Evolutionary conservation across 352 stramenopile genomes (phyloP), one percentile per base, ranked within the genome.

Genomic region (Phytophthora constricta): DNA sequence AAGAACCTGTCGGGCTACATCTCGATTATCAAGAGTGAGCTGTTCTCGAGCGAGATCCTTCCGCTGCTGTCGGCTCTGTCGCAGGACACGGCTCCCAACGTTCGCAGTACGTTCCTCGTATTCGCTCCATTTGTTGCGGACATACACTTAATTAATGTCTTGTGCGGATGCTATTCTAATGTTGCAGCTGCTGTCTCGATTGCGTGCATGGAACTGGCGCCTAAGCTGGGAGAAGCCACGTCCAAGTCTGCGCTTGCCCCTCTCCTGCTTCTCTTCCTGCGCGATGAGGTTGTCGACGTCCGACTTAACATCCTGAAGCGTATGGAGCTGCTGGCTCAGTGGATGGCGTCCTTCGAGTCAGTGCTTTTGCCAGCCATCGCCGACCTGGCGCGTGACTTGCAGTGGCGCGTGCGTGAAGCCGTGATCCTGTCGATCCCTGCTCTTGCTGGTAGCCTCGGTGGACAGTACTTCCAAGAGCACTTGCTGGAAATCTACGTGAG

Each of bases 251-350:
- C 76, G 31, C 74, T 95, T 2, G 80, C 86, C 11, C 85, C 95
- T 62, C 61, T 97, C 48, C 57, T 95, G 51, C 66, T 93, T 17
- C 75, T 95, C 33, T 93, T 94, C 72, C 59, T 96, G 46, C 86
- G 85, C 19, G 91, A 98, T 65, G 89, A 96, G 61, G 86, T 97
- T 51, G 91, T 96, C 22, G 95, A 98, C 75, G 95, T 98, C 26
- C 93, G 97, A 51, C 80, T 98, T 5, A 97, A 98, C 76, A 97
- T 98, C 49, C 69, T 98, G 26, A 96, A 95, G 66, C 97, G 97
- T 69, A 89, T 98, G 74, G 93, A 90, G 73, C 90, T 73, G 69
- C 93, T 87, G 65, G 89, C 79, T 64, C 87, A 80, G 82, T 98
- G 91, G 94, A 98, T 91, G 89, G 81, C 70, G 76, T 98, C 77